phyloP scores from a whole-genome alignment of 495 filamentous ascomycete genomes.

The Podospora conica region DNA sequence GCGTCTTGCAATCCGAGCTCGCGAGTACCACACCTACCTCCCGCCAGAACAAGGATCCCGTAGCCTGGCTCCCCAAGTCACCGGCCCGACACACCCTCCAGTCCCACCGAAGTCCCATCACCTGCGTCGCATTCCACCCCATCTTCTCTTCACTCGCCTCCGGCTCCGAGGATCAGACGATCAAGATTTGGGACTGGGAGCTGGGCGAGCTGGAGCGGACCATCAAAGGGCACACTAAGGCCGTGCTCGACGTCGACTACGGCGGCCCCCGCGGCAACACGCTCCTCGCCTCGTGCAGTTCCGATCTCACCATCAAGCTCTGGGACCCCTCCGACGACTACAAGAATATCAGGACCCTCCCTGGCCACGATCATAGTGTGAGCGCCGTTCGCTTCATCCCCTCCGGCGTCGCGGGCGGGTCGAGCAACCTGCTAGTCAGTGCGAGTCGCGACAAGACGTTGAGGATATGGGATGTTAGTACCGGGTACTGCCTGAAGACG shows the following conservation, averaged over 20 bases:
- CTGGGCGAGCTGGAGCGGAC: constrained; percentile 87
- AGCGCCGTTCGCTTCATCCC: constrained; percentile 86
- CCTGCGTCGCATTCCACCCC: constrained; percentile 90
- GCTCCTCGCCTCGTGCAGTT: constrained; percentile 83
- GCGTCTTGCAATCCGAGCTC: constrained; percentile 70
- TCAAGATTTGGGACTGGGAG: constrained; percentile 99
- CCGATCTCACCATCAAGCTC: constrained; percentile 88
- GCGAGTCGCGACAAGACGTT: constrained; percentile 78
- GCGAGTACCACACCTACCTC: constrained; percentile 82
- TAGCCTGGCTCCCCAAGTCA: constrained; percentile 77
- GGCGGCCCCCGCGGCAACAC: constrained; percentile 81
- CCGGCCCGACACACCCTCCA: constrained; percentile 76
- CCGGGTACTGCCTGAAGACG: constrained; percentile 86
- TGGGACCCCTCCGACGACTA: constrained; percentile 95
- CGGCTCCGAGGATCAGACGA: constrained; percentile 79
- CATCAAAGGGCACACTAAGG: constrained; percentile 87
- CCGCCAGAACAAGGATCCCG: constrained; percentile 73
- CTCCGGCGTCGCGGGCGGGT: constrained; percentile 60
- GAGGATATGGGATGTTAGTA: constrained; percentile 87
- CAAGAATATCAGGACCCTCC: constrained; percentile 89
- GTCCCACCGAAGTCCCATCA: constrained; percentile 76
- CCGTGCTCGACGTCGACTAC: constrained; percentile 85
- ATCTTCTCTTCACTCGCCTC: constrained; percentile 87
- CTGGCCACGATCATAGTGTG: constrained; percentile 89
- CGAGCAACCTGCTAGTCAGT: constrained; percentile 73